These are phyloP conservation scores for Uncinocarpus reesii DNA, from an alignment of 2,329 filamentous ascomycete genomes.

Conservation along the genomic window DNA sequence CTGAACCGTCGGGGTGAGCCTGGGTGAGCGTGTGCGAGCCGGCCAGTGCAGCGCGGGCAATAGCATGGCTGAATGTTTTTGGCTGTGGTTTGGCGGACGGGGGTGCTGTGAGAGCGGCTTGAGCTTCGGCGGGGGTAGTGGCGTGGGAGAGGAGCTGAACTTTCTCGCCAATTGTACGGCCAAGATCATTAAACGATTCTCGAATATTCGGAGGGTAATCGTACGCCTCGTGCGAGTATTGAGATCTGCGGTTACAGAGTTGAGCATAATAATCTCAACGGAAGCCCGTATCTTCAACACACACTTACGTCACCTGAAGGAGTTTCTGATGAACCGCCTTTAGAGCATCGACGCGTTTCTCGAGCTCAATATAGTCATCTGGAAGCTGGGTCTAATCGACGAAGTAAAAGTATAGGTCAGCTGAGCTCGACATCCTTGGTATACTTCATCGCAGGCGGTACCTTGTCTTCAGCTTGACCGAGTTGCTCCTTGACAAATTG, in stretches of 20 bases:
- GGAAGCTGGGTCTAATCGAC: conserved; percentile 73
- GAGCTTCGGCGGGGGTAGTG: conserved; percentile 77
- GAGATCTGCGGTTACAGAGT: conserved; percentile 45
- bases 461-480: conserved; percentile 89
- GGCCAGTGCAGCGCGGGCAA: conserved; percentile 77
- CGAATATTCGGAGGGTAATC: conserved; percentile 98
- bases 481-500: conserved; percentile 98
- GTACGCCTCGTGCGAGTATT: conserved; percentile 78
- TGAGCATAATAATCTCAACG: not conserved
- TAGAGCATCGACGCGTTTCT: conserved; percentile 95
- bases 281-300: conserved; percentile 1
- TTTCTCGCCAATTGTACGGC: conserved; percentile 92
- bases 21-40: conserved; percentile 80
- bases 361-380: conserved; percentile 93
- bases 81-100: conserved; percentile 88
- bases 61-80: conserved; percentile 95
- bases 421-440: not conserved
- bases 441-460: conserved; percentile 28
- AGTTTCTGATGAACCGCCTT: conserved; percentile 97
- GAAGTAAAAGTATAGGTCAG: conserved; percentile 4
- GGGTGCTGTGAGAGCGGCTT: conserved; percentile 83
- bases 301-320: conserved; percentile 74
- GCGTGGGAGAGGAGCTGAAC: conserved; percentile 81
- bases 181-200: conserved; percentile 93
- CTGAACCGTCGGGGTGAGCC: conserved; percentile 61